A percentile compares a stretch with the other conserved stretches of the same genome.
phyloP scores from a whole-genome alignment of 208 protist species.

The Porcisia hertigi region DNA sequence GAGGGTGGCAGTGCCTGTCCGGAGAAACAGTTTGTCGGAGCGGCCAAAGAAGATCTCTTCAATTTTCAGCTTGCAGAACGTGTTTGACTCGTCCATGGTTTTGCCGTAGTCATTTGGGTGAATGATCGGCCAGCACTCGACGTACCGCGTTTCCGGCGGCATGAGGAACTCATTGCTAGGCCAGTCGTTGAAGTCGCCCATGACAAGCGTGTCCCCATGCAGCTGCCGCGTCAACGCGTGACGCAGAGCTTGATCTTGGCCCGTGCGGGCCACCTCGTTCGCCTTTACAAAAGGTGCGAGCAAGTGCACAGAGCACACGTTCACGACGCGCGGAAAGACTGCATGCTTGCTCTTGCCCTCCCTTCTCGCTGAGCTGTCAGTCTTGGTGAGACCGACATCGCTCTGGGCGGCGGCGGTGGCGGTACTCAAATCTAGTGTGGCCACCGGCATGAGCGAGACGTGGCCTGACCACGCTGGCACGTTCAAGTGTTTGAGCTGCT shows the following conservation, averaged over 20 bases:
- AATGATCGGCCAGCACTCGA: slow-evolving; percentile 84
- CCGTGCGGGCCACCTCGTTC: slow-evolving; percentile 72
- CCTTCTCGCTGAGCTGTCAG: background rate
- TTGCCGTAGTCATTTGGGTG: slow-evolving; percentile 68
- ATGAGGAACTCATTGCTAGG: slow-evolving; percentile 87
- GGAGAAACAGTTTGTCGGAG: slow-evolving; percentile 85
- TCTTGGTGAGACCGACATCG: background rate
- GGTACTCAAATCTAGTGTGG: slow-evolving; percentile 36
- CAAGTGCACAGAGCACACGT: slow-evolving; percentile 54
- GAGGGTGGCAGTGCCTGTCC: slow-evolving; percentile 27
- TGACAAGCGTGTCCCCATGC: slow-evolving; percentile 65
- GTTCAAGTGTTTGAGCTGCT: slow-evolving; percentile 71
- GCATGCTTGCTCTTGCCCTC: background rate
- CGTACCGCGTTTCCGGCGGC: slow-evolving; percentile 70
- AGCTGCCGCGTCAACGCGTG: slow-evolving; percentile 50
- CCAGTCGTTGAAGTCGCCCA: slow-evolving; percentile 94
- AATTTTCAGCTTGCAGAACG: slow-evolving; percentile 91
- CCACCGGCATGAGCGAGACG: slow-evolving; percentile 85
- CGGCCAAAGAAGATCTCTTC: slow-evolving; percentile 92
- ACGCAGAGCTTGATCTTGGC: slow-evolving; percentile 72
- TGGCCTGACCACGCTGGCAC: slow-evolving; percentile 88
- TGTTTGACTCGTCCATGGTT: slow-evolving; percentile 92
- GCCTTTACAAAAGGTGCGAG: slow-evolving; percentile 81
- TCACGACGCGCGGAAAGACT: slow-evolving; percentile 3
- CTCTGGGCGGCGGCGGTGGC: background rate